Evolutionary conservation across 495 filamentous ascomycete species (phyloP).

Genomic region (Penicillium parvum): DNA sequence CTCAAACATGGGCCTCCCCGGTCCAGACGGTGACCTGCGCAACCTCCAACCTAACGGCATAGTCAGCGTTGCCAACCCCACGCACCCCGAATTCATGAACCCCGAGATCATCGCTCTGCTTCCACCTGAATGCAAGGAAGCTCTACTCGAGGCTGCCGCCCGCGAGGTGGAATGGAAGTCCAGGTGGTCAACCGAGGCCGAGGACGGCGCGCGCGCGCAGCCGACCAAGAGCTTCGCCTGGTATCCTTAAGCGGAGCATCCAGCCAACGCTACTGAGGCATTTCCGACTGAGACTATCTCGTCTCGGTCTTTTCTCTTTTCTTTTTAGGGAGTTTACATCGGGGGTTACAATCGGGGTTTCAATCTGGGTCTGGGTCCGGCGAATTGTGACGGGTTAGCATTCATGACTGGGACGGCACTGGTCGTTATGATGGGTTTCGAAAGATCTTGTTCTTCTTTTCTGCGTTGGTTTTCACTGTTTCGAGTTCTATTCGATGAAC

Average conservation of each 20-base stretch:
- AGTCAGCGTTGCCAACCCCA: slow-evolving; percentile 39
- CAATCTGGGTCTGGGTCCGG: too few species aligned
- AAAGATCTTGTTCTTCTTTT: too few species aligned
- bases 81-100: slow-evolving; percentile 47
- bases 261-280: too few species aligned
- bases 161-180: slow-evolving; percentile 67
- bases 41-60: slow-evolving; percentile 65
- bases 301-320: too few species aligned
- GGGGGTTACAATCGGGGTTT: too few species aligned
- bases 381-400: too few species aligned
- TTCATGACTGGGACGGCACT: too few species aligned
- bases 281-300: too few species aligned
- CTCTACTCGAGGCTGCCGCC: slow-evolving; percentile 59
- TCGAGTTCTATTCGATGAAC: too few species aligned
- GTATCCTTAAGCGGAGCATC: slow-evolving; percentile 44
- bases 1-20: slow-evolving; percentile 56
- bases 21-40: slow-evolving; percentile 55
- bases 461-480: too few species aligned
- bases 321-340: too few species aligned
- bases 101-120: slow-evolving; percentile 66
- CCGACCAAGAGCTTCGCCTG: slow-evolving; percentile 51
- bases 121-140: slow-evolving; percentile 64
- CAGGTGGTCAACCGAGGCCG: slow-evolving; percentile 61
- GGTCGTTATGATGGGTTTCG: too few species aligned
- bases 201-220: slow-evolving; percentile 42